Percentiles rank a stretch among this genome's conserved stretches.
phyloP scores from a whole-genome alignment of 495 filamentous ascomycete species.

The Hamigera avellanea region DNA sequence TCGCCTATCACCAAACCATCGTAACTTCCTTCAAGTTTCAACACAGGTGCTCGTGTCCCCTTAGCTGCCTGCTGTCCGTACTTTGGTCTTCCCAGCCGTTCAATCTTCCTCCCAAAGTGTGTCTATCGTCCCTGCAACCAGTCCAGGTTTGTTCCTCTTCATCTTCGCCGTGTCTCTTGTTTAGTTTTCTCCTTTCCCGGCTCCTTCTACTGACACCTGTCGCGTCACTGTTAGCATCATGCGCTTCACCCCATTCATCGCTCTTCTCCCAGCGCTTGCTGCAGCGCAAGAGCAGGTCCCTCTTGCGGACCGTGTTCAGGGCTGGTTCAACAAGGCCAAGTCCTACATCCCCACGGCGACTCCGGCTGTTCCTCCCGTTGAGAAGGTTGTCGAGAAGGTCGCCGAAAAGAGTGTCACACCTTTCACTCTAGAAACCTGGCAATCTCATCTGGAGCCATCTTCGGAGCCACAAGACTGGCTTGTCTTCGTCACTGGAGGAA shows the following conservation, averaged over 20 bases:
- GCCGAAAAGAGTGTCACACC: constrained; percentile 42
- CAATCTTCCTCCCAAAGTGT: constrained; percentile 11
- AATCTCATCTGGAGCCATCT: constrained; percentile 51
- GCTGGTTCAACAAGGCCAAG: constrained; percentile 50
- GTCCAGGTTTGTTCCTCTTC: constrained; percentile 10
- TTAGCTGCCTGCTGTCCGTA: constrained; percentile 16
- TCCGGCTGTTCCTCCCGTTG: constrained; percentile 22
- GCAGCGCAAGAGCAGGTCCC: constrained; percentile 63
- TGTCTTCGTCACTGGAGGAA: constrained; percentile 69
- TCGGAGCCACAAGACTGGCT: constrained; percentile 66
- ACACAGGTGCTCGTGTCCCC: constrained; percentile 11
- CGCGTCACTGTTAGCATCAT: constrained; percentile 37
- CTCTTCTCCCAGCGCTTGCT: constrained; percentile 60
- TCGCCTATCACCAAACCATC: constrained; percentile 7
- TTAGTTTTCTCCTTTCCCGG: constrained; percentile 4
- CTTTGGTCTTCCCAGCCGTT: constrained; percentile 8
- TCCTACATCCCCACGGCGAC: constrained; percentile 43
- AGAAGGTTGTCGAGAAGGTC: constrained; percentile 39
- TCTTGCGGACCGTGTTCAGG: constrained; percentile 55
- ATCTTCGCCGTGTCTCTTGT: not conserved
- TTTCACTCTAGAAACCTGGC: constrained; percentile 67
- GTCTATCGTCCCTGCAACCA: constrained; percentile 5
- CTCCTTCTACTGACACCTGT: constrained; percentile 5
- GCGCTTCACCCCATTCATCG: constrained; percentile 53
- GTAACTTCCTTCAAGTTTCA: constrained; percentile 12